Evolutionary conservation across 441 rosid species (phyloP).

Genomic region (Brassica balearica): DNA sequence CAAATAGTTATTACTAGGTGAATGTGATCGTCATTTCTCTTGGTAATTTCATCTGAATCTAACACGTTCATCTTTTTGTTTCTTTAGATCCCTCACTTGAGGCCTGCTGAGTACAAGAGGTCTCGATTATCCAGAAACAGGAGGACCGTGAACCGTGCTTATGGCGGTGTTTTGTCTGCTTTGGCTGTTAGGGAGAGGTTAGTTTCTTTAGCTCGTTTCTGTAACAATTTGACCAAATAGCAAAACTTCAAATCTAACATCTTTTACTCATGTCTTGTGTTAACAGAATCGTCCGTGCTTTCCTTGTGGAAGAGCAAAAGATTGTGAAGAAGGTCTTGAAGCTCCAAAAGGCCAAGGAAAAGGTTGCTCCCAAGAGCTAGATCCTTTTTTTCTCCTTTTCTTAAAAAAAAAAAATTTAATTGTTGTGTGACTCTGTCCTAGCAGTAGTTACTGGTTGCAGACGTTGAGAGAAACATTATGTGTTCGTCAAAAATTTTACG

Average conservation of each 20-base stretch:
- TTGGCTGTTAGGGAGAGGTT: slow-evolving; percentile 61
- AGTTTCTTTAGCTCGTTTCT: slow-evolving; percentile 29
- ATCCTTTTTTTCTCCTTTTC: slow-evolving; percentile 16
- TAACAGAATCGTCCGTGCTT: slow-evolving; percentile 76
- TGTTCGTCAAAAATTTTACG: slow-evolving; percentile 40
- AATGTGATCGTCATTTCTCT: neutral
- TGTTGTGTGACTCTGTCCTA: slow-evolving; percentile 42
- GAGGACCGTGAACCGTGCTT: slow-evolving; percentile 63
- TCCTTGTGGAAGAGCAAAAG: slow-evolving; percentile 90
- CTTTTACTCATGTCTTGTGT: neutral
- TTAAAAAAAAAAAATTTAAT: neutral
- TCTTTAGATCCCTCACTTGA: slow-evolving; percentile 64
- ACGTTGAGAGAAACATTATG: slow-evolving; percentile 33
- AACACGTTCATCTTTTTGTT: neutral
- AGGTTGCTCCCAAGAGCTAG: slow-evolving; percentile 61
- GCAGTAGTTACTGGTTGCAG: slow-evolving; percentile 44
- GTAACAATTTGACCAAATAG: neutral
- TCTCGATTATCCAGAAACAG: slow-evolving; percentile 59
- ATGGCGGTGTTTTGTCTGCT: slow-evolving; percentile 69
- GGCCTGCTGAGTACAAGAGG: slow-evolving; percentile 65
- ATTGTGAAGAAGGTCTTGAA: slow-evolving; percentile 89
- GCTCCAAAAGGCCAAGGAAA: slow-evolving; percentile 85
- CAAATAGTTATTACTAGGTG: neutral
- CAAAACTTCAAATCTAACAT: neutral
- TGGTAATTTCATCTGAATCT: too few relatives aligned